Evolutionary conservation across 257 asterid species (phyloP), one percentile per base, ranked within the genome.

Genomic region (Orobanche coerulescens): DNA sequence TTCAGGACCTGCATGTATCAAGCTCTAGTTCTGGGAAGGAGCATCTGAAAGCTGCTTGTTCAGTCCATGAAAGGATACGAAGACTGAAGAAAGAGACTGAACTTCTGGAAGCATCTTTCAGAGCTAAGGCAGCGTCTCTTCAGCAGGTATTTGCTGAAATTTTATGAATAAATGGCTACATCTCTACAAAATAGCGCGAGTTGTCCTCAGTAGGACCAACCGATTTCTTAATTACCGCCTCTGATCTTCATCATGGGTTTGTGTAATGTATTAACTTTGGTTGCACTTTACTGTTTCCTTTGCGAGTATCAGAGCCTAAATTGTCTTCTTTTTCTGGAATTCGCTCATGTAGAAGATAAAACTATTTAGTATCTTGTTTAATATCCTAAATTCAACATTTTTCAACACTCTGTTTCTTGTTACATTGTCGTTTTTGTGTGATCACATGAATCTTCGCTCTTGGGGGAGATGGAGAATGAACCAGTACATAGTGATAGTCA

Each of bases 11-110:
- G 71, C 98, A 88, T 50, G 78, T 88, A 61, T 84, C 95, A 72
- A 92, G 87, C 81, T 74, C 89, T 51, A 73, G 77, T 78, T 84
- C 95, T 64, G 92, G 87, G 59, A 89, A 84, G 83, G 98, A 92
- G 84, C 94, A 86, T 64, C 69, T 92, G 54, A 79, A 88, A 78
- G 98, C 95, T 82, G 98, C 95, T 63, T 92, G 98, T 75, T 84
- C 98, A 58, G 97, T 88, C 70, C 97, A 88, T 60, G 98, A 92
- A 81, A 78, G 85, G 73, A 88, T 92, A 37, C 78, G 98, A 26
- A 83, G 70, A 78, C 83, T 88, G 67, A 88, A 92, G 80, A 92
- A 92, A 77, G 98, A 92, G 81, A 92, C 95, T 70, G 98, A 88
- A 70, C 88, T 88, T 82, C 94, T 92, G n/a, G 95, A 88, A 79